These are phyloP conservation scores for Penicillium sp. DNA, from an alignment of 2,329 filamentous ascomycete species.

Conservation along the genomic window DNA sequence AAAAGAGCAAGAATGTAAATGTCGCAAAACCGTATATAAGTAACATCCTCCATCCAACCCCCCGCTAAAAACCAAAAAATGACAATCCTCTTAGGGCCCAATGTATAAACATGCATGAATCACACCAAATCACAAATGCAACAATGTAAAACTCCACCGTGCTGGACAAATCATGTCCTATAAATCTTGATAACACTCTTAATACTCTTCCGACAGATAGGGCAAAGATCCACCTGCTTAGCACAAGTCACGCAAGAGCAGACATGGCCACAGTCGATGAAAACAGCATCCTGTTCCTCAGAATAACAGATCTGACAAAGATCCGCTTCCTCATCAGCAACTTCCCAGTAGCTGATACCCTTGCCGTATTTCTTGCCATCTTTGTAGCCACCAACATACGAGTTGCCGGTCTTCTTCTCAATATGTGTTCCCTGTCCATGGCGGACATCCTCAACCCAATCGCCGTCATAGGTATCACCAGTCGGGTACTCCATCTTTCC, in stretches of 20 bases:
- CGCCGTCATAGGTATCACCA: slow-evolving; percentile 50
- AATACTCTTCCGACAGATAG: slow-evolving; percentile 61
- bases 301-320: slow-evolving; percentile 64
- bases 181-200: slow-evolving; percentile 61
- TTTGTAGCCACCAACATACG: slow-evolving; percentile 62
- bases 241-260: slow-evolving; percentile 63
- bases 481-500: slow-evolving; percentile 61
- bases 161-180: slow-evolving; percentile 33
- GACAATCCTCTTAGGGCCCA: not conserved
- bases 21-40: not conserved
- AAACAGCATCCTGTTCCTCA: slow-evolving; percentile 60
- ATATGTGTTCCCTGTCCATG: slow-evolving; percentile 60
- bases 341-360: slow-evolving; percentile 63
- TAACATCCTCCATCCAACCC: not conserved
- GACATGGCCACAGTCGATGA: slow-evolving; percentile 65
- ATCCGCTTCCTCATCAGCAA: slow-evolving; percentile 61
- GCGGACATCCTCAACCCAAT: slow-evolving; percentile 47
- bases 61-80: slow-evolving; percentile 5
- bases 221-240: slow-evolving; percentile 59
- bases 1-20: not conserved
- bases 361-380: slow-evolving; percentile 62
- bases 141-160: slow-evolving; percentile 11
- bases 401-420: slow-evolving; percentile 59
- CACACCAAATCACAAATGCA: slow-evolving; percentile 1
- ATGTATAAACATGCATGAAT: not conserved